A percentile compares a stretch with the other conserved stretches of the same genome.
phyloP scores from a whole-genome alignment of 768 basidiomycete species.

The Amanita brunnescens region DNA sequence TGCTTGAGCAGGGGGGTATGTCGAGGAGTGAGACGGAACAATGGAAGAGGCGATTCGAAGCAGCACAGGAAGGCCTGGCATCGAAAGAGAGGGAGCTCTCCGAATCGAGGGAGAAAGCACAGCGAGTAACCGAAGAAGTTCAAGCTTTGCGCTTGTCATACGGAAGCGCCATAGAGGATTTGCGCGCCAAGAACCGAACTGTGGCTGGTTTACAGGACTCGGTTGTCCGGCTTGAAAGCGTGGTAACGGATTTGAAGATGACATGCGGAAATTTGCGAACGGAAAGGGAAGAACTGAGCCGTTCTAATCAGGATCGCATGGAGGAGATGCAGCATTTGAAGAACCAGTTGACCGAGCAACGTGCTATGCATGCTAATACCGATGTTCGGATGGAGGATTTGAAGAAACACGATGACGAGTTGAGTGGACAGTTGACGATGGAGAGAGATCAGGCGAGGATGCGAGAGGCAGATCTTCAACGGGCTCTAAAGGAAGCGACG shows the following conservation, averaged over 20 bases:
- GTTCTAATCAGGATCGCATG: neutral
- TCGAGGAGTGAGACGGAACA: constrained; percentile 12
- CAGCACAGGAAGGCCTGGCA: constrained; percentile 8
- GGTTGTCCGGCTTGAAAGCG: neutral
- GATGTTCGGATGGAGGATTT: neutral
- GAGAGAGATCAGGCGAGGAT: neutral
- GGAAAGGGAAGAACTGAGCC: neutral
- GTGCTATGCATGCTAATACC: neutral
- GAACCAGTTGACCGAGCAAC: neutral
- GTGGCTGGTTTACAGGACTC: neutral
- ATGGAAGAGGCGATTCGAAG: constrained; percentile 11
- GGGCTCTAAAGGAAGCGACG: neutral
- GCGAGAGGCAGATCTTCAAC: neutral
- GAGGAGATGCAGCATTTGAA: neutral
- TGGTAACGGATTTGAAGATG: neutral
- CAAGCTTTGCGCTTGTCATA: neutral
- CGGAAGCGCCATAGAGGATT: neutral
- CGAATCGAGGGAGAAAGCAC: neutral
- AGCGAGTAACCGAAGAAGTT: neutral
- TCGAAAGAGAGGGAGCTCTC: neutral
- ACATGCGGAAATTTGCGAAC: neutral
- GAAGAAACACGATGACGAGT: neutral
- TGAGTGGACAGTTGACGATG: neutral
- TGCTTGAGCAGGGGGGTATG: neutral
- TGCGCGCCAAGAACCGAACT: neutral